Evolutionary conservation across 768 basidiomycete species (phyloP), one percentile per base, ranked within the genome.

Genomic region (Boletus sp.): DNA sequence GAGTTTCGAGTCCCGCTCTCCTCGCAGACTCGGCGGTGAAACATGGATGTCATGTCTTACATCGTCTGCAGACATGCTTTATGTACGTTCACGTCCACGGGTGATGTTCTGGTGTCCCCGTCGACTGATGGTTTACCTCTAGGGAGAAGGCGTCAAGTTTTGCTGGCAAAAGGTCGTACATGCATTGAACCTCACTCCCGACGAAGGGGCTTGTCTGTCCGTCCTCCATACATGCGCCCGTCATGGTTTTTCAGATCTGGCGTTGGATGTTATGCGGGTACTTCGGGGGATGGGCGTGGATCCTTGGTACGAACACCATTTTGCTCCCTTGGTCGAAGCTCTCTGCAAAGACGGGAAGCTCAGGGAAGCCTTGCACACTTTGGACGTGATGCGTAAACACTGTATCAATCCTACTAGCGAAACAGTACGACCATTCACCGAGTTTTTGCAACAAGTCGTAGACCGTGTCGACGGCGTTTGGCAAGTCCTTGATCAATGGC

Each of bases 161-260:
- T 82, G 81, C 41, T 94, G 90, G 91, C 62, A 79, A 10, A 77
- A 77, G 32, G 72, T 82, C 30, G 80, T 85, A 2, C 68, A 79
- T 17, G 74, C 77, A 14, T 67, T 82, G 21, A 73, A 75, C 47
- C 62, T 87, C 41, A 72, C 74, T 4, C 89, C 88, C 0, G 85
- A 89, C 58, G 90, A 94, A 73, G 91, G 92, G 0, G 68, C 86
- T 27, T 85, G 86, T 59, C 60, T 86, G 15, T 76, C 80, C 23
- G 82, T 92, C 23, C 80, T 94, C 37, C 77, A 87, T 58, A 83
- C 87, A 1, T 88, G 88, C 15, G 88, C 80, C 40, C 84, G 90
- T 10, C 76, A 81, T 56, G 90, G 88, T n/a, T 73, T 83, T 33
- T 80, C 87, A 6, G 80, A 83, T 43, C 76, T 94, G 1, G 90